Conservation (phyloP, 345 rosid species). For the Rhizophora mangle region DNA sequence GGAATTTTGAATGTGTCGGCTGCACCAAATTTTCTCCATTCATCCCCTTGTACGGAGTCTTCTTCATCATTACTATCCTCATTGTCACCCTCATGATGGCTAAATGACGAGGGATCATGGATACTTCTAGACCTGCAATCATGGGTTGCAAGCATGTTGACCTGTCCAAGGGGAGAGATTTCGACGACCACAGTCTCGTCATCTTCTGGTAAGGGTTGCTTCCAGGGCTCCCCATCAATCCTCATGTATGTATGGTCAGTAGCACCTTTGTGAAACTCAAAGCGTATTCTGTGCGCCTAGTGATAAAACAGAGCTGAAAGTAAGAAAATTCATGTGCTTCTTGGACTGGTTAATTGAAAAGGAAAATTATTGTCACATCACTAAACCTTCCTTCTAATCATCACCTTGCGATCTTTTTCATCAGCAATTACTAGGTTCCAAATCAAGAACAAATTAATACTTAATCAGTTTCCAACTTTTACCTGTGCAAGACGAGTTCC, state of each 20-base stretch:
- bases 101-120: conserved; percentile 32
- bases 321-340: neutral
- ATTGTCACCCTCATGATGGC: conserved; percentile 28
- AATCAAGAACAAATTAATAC: no score
- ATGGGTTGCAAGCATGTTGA: conserved; percentile 78
- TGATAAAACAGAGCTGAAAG: conserved; percentile 12
- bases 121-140: conserved; percentile 59
- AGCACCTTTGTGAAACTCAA: conserved; percentile 75
- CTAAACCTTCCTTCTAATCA: no score
- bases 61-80: conserved; percentile 26
- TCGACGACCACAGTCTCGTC: conserved; percentile 77
- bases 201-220: conserved; percentile 66
- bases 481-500: conserved; percentile 96
- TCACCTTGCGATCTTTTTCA: no score
- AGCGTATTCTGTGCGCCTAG: conserved; percentile 67
- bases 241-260: conserved; percentile 77
- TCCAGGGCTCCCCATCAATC: conserved; percentile 93
- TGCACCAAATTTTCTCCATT: conserved; percentile 78
- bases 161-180: conserved; percentile 85
- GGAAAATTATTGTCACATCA: no score
- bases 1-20: conserved; percentile 87
- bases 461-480: neutral
- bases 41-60: conserved; percentile 31
- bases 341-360: no score
- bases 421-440: no score